These are phyloP conservation scores for Asclepias syriaca DNA, from an alignment of 257 asterid species.

Conservation along the genomic window DNA sequence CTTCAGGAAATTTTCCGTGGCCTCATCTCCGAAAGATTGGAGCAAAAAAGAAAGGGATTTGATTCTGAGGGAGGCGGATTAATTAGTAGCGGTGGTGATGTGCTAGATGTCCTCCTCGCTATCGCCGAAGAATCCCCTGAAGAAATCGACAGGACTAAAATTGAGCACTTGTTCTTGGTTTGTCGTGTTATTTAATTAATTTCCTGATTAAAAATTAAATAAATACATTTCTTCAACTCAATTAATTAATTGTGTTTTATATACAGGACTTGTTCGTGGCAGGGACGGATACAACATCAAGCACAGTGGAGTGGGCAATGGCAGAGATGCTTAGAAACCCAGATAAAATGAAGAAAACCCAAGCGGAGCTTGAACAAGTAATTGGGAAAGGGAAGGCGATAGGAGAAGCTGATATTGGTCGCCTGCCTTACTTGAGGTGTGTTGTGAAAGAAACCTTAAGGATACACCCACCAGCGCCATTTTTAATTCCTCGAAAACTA, in stretches of 20 bases:
- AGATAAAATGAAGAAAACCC: constrained; percentile 25
- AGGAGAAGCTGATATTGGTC: constrained; percentile 19
- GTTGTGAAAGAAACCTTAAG: constrained; percentile 27
- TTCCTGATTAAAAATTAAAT: too few species aligned
- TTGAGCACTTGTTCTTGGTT: constrained; percentile 70
- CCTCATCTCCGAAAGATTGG: constrained; percentile 35
- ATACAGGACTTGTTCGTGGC: constrained; percentile 32
- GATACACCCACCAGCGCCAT: constrained; percentile 25
- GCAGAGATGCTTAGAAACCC: constrained; percentile 21
- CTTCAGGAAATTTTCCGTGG: constrained; percentile 30
- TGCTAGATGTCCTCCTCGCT: constrained; percentile 23
- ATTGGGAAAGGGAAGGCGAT: constrained; percentile 24
- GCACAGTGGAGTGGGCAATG: constrained; percentile 30
- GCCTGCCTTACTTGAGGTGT: constrained; percentile 25
- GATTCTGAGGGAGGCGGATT: not conserved
- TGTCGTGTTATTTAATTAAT: constrained; percentile 8
- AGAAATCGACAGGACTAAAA: constrained; percentile 53
- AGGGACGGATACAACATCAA: constrained; percentile 29
- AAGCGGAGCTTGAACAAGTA: constrained; percentile 21
- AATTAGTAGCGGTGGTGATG: constrained; percentile 21
- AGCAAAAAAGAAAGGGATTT: not conserved
- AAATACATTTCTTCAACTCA: too few species aligned
- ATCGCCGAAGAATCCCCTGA: constrained; percentile 38
- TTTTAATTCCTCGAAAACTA: constrained; percentile 26
- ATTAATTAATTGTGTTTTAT: not conserved